A percentile compares a stretch with the other conserved stretches of the same genome.
phyloP scores from a whole-genome alignment of 768 basidiomycete species.

The Lentinula detonsa region DNA sequence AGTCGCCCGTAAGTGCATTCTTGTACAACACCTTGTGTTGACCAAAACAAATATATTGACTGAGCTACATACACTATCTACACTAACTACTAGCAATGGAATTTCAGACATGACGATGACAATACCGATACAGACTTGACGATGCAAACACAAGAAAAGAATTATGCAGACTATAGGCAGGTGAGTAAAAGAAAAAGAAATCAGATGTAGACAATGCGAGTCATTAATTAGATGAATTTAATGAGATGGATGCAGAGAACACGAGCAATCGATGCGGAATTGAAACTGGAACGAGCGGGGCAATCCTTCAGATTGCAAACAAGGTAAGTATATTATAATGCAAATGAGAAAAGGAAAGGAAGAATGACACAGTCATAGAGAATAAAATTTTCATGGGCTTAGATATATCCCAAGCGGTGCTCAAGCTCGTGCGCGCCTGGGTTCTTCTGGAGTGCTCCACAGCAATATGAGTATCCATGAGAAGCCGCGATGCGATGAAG shows the following conservation, averaged over 20 bases:
- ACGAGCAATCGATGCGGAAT: background rate
- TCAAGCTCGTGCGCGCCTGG: background rate
- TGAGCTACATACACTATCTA: background rate
- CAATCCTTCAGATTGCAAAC: background rate
- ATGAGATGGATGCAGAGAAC: background rate
- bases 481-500: background rate
- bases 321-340: background rate
- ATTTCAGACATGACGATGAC: too few relatives aligned
- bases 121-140: background rate
- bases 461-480: background rate
- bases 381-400: background rate
- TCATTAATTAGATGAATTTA: background rate
- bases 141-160: too few relatives aligned
- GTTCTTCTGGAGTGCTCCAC: background rate
- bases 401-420: background rate
- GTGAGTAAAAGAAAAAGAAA: too few relatives aligned
- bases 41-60: background rate
- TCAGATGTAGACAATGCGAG: too few relatives aligned
- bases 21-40: too few relatives aligned
- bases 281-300: background rate
- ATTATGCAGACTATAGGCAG: background rate
- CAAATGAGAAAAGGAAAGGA: background rate
- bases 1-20: too few relatives aligned
- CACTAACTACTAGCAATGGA: background rate
- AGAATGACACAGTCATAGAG: background rate